A percentile compares a stretch with the other conserved stretches of the same genome.
Conservation (phyloP, 805 yeast genomes). For the Jamesozyma spencerorum region DNA sequence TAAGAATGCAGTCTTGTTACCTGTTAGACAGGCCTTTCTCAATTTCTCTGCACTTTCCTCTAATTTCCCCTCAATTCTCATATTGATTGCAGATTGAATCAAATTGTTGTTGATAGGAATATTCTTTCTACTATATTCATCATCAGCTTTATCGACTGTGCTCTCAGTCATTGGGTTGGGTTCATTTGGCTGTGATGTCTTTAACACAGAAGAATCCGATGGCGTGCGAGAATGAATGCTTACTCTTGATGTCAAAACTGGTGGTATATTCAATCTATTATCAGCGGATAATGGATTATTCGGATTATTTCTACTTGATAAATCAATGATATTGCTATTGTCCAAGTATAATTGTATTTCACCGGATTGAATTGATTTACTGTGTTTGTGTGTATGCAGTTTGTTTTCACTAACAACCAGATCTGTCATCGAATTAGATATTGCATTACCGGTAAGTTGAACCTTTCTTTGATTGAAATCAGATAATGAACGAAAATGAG, state of each 20-base stretch:
- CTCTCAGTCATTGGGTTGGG: no score
- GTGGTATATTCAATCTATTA: no score
- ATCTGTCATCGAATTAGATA: neutral
- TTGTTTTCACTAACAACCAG: no score
- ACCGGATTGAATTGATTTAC: slow-evolving; percentile 3
- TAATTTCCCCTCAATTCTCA: slow-evolving; percentile 49
- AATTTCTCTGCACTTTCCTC: slow-evolving; percentile 63
- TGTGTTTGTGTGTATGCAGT: slow-evolving; percentile 1
- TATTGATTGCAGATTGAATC: slow-evolving; percentile 33
- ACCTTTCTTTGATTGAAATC: neutral
- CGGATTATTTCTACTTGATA: neutral
- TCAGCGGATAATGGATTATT: no score
- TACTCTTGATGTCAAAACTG: no score
- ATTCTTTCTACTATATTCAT: neutral
- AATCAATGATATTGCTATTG: slow-evolving; percentile 4
- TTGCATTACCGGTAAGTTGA: neutral
- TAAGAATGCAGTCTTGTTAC: slow-evolving; percentile 57
- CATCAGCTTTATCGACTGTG: no score
- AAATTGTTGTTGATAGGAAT: neutral
- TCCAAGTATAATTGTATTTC: slow-evolving; percentile 2
- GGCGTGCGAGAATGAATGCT: no score
- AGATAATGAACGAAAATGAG: slow-evolving; percentile 5
- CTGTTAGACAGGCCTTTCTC: slow-evolving; percentile 53
- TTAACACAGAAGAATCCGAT: no score
- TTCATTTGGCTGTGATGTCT: no score